Conservation (phyloP, 169 alveolate species). For the Plasmodium ovale region DNA sequence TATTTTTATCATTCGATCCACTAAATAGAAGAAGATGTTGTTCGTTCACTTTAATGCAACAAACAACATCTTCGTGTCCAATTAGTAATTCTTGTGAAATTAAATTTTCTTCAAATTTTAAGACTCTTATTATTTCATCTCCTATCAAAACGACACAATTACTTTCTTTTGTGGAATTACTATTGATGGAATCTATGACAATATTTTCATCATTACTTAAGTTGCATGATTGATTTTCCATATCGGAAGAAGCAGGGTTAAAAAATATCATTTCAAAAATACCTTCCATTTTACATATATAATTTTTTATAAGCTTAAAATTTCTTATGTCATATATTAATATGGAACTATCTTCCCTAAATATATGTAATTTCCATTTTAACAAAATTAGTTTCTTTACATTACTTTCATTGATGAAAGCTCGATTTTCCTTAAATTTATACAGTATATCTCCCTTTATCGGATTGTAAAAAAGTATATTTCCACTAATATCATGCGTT, state of each 20-base stretch:
- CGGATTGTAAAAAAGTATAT: constrained; percentile 60
- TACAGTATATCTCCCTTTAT: constrained; percentile 44
- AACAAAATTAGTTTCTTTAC: constrained; percentile 47
- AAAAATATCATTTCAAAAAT: constrained; percentile 70
- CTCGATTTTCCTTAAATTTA: constrained; percentile 52
- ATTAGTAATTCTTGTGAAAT: constrained; percentile 51
- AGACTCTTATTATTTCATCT: constrained; percentile 62
- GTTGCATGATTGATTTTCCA: not conserved
- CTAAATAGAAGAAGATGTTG: constrained; percentile 43
- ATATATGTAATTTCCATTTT: constrained; percentile 48
- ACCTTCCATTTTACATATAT: constrained; percentile 65
- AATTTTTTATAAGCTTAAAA: constrained; percentile 28
- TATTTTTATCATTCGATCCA: constrained; percentile 75
- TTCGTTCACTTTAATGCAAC: constrained; percentile 54
- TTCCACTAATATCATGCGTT: constrained; percentile 51
- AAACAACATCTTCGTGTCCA: constrained; percentile 75
- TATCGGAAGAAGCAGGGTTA: constrained; percentile 2
- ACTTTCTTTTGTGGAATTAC: not conserved
- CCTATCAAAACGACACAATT: constrained; percentile 45
- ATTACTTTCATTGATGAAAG: constrained; percentile 32
- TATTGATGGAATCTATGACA: not conserved
- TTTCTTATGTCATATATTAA: constrained; percentile 51
- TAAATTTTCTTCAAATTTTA: constrained; percentile 49
- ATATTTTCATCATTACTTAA: constrained; percentile 14
- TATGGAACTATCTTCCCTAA: constrained; percentile 71